phyloP scores from a whole-genome alignment of 129 eudicot genomes.

The Rutidosis leptorrhynchoides region DNA sequence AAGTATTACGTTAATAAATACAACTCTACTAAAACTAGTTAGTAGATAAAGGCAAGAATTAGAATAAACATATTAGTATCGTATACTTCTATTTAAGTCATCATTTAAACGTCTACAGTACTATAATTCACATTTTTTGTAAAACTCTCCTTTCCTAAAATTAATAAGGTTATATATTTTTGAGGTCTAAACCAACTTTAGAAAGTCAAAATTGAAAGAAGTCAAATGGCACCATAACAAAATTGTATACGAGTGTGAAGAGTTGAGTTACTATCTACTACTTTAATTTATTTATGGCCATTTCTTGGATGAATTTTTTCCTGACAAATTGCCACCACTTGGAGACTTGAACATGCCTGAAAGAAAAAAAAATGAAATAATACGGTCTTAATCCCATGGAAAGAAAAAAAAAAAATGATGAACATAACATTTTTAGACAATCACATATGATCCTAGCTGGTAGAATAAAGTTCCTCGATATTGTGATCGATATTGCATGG shows the following conservation, averaged over 20 bases:
- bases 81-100: no score
- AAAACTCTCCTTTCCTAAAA: no score
- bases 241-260: not conserved
- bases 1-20: no score
- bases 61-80: no score
- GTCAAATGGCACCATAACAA: not conserved
- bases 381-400: not conserved
- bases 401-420: not conserved
- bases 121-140: no score
- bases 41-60: no score
- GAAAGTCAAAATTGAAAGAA: not conserved
- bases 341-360: conserved; percentile 58
- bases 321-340: conserved; percentile 43
- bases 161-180: no score
- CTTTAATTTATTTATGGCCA: conserved; percentile 37
- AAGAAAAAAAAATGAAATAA: conserved; percentile 24
- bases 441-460: not conserved
- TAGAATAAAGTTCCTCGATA: not conserved
- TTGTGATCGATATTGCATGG: conserved; percentile 1
- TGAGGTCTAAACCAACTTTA: conserved; percentile 16
- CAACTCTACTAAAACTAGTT: no score
- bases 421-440: not conserved
- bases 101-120: no score
- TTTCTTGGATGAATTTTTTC: conserved; percentile 41
- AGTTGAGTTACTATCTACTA: conserved; percentile 15